Base-by-base conservation (phyloP, 345 rosid species). In the Lepidium didymum region DNA sequence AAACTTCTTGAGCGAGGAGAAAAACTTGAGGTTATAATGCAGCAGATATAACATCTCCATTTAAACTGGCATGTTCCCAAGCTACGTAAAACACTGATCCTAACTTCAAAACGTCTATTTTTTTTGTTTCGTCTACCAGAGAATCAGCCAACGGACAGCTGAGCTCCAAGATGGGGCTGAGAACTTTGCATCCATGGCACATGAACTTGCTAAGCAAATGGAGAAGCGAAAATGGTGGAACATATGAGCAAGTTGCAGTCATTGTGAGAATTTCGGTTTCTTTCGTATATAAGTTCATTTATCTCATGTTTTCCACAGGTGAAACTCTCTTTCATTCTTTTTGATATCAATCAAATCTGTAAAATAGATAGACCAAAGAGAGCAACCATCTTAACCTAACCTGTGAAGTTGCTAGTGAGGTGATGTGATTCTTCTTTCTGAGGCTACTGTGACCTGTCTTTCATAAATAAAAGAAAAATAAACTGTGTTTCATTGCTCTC, bases 201-300 rank as follows among this genome's bases (percentile, higher is more conserved):
- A 60, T 8, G 92, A 93, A 71, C 96, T 93, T 56, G 94, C 85
- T 44, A 90, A 79, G 78, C 80, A 72, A 68, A 93, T 90, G 97
- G 97, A 90, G 75, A 84, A 83, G 66, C 91, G 90, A 4, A 88
- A 87, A 81, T 93, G 96, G 97, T 93, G 96, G 94, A 78, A 85
- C 29, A 52, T 87, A 62, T 85, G 77, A 85, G 61, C 63, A 37
- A 59, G 47, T 16, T 21, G 79, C 76, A 43, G 15, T 62, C 56
- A 42, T 42, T 70, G 69, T 54, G 56, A 41, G 54, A 68, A 35
- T 25, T 38, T 59, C 64, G 8, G 49, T 14, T 25, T 63, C 69
- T 55, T 72, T 35, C 56, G 67, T 59, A 66, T 45, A 67, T 66
- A 59, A 47, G 8, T 18, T 64, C 47, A 67, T 25, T 42, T 21